Evolutionary conservation across 2,329 filamentous ascomycete species (phyloP), one percentile per base, ranked within the genome.

Genomic region (Incumbomyces lentus): DNA sequence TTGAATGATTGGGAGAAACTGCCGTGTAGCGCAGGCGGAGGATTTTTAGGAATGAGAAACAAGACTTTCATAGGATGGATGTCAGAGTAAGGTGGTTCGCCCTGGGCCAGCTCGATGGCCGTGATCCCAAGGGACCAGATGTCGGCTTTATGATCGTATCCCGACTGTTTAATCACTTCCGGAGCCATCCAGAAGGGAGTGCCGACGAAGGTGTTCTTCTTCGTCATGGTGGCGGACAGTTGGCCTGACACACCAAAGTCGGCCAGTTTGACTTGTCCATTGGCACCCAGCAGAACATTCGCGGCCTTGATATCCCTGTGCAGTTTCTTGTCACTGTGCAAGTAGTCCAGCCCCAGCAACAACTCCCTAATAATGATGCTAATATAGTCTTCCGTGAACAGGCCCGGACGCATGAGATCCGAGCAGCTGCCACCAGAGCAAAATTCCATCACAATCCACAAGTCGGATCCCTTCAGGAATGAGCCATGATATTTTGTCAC

Each of bases 371-470:
- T 73, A 52, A 98, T 94, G 58, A 98, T 95, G 58, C 87, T 87
- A 59, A 98, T 96, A 64, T 96, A 95, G 56, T 95, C 88, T 68
- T 98, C 92, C 16, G 82, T 79, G 51, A 98, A 90, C 34, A 82
- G 69, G 18, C 92, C 92, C 0, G 92, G 88, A 69, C 94, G 94
- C 82, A 98, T 85, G 51, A 98, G 71, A 63, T 96, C 92, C 40
- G 86, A 88, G 62, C 92, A 96, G 67, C 90, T 96, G 3, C 92
- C 92, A 17, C 92, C 92, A 1, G 90, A 89, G 67, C 92, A 98
- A 61, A 92, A 98, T 66, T 98, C 92, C 92, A 98, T 98, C 64
- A 96, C 88, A 58, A 98, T 98, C 92, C 92, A 98, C 59, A 98
- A 70, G 69, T 96, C 86, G 2, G 89, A 92, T 18, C 90, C 92